These are phyloP conservation scores for Pseudisothecium myosuroides DNA, from an alignment of 225 moss, liverwort and hornwort species.

Conservation along the genomic window DNA sequence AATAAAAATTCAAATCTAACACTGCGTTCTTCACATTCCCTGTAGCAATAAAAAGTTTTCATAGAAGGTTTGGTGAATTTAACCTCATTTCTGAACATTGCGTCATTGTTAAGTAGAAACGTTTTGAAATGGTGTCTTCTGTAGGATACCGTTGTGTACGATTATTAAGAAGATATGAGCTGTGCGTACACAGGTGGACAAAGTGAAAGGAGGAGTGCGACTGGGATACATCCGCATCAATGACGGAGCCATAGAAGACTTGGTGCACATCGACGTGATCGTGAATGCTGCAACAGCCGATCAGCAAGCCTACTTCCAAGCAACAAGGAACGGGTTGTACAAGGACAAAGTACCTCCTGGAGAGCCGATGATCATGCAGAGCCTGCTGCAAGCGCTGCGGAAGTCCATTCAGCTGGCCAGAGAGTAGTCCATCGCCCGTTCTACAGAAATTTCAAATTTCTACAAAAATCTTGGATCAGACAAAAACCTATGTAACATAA, in stretches of 20 bases:
- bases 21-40: not conserved
- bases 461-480: not conserved
- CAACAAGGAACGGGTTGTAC: constrained; percentile 53
- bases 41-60: not conserved
- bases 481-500: not conserved
- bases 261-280: constrained; percentile 75
- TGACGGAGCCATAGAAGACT: constrained; percentile 54
- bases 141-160: not conserved
- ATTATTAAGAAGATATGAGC: not conserved
- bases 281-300: constrained; percentile 37
- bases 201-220: constrained; percentile 82
- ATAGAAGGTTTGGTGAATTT: too few species aligned
- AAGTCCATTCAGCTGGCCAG: constrained; percentile 50
- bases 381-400: constrained; percentile 69
- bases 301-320: constrained; percentile 69
- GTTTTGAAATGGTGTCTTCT: not conserved
- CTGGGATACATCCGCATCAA: constrained; percentile 69
- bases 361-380: constrained; percentile 88
- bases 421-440: not conserved
- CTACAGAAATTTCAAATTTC: not conserved
- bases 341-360: constrained; percentile 76
- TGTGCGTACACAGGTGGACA: constrained; percentile 63
- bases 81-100: not conserved
- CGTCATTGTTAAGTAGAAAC: not conserved
- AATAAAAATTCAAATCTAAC: not conserved